Conservation (phyloP, 371 early-diverging fungal species). For the Mortierella sp. region DNA sequence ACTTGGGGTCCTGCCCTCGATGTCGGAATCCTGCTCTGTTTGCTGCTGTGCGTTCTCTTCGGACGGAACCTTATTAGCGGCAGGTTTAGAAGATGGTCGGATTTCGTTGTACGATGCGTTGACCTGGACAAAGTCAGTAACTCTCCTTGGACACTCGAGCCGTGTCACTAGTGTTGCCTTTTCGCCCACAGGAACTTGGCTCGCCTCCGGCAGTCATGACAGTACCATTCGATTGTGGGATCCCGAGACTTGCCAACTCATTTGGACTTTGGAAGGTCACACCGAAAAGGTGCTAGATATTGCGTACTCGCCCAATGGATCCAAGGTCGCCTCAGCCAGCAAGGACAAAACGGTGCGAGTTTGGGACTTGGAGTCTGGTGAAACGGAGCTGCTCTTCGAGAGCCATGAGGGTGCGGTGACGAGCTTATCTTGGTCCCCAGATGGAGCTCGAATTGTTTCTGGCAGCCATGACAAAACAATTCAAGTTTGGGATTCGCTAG, state of each 20-base stretch:
- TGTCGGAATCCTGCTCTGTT: not conserved
- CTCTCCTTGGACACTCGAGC: not conserved
- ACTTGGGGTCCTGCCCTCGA: not conserved
- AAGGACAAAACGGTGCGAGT: not conserved
- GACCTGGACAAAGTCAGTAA: not conserved
- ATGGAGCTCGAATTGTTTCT: too few relatives aligned
- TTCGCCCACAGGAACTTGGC: not conserved
- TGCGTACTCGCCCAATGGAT: not conserved
- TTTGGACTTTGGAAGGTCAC: not conserved
- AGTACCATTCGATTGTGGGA: not conserved
- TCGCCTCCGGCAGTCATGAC: not conserved
- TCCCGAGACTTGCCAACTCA: not conserved
- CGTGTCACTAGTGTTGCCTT: not conserved
- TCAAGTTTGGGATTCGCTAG: too few relatives aligned
- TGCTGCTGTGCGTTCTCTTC: not conserved
- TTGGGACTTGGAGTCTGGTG: too few relatives aligned
- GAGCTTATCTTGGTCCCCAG: too few relatives aligned
- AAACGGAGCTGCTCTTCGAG: too few relatives aligned
- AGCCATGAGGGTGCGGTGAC: not conserved
- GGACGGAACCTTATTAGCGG: not conserved
- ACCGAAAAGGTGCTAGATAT: not conserved
- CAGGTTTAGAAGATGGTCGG: not conserved
- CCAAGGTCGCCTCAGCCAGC: not conserved
- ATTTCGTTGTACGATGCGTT: not conserved
- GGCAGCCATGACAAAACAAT: too few relatives aligned